These are phyloP conservation scores for Amoeboaphelidium protococcarum DNA, from an alignment of 371 early-diverging fungal genomes.

Conservation along the genomic window DNA sequence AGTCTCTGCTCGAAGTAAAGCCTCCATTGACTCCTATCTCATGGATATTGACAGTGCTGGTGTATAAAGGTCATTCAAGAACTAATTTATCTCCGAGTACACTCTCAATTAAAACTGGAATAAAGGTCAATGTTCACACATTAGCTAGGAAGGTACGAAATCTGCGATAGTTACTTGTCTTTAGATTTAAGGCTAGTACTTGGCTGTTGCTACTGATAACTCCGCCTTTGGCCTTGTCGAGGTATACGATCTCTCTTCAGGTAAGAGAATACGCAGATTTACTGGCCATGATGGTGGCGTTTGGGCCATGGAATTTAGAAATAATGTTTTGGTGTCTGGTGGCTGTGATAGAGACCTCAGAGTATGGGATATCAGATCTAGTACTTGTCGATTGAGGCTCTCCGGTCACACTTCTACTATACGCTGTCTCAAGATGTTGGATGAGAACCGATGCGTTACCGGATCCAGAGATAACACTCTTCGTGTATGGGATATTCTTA, in stretches of 20 bases:
- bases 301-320: slow-evolving; percentile 58
- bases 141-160: not conserved
- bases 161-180: slow-evolving; percentile 54
- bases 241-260: slow-evolving; percentile 58
- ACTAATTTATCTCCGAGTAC: not conserved
- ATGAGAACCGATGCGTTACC: slow-evolving; percentile 47
- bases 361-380: slow-evolving; percentile 11
- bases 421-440: slow-evolving; percentile 13
- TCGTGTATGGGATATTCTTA: slow-evolving; percentile 46
- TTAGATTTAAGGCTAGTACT: slow-evolving; percentile 72
- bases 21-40: slow-evolving; percentile 10
- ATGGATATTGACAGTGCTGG: no score
- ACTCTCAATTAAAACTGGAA: not conserved
- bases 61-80: no score
- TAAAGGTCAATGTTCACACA: not conserved
- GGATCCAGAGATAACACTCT: slow-evolving; percentile 89
- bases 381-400: slow-evolving; percentile 5
- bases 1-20: slow-evolving; percentile 18
- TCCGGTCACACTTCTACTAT: slow-evolving; percentile 16
- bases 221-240: slow-evolving; percentile 25
- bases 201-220: slow-evolving; percentile 75
- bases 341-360: slow-evolving; percentile 40
- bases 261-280: slow-evolving; percentile 29
- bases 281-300: slow-evolving; percentile 93
- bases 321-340: slow-evolving; percentile 30